Evolutionary conservation across 2,329 filamentous ascomycete species (phyloP).

Genomic region (Aspergillus fructus): DNA sequence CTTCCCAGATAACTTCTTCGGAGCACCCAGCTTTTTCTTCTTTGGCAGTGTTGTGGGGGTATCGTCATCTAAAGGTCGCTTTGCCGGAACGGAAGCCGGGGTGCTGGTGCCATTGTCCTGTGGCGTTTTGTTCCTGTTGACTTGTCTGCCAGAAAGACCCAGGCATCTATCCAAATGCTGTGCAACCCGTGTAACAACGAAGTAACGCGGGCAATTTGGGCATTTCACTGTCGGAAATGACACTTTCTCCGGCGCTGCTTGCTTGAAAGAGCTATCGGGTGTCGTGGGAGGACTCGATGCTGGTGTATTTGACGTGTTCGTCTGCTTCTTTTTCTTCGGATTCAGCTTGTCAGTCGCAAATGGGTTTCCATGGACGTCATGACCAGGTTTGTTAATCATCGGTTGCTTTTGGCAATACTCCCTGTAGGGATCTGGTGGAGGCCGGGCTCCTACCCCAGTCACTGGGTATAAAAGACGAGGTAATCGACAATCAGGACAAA

Average conservation of each 20-base stretch:
- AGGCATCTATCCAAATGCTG: constrained; percentile 63
- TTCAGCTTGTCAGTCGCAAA: constrained; percentile 45
- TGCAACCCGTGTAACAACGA: constrained; percentile 61
- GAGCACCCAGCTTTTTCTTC: constrained; percentile 49
- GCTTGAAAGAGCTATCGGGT: constrained; percentile 33
- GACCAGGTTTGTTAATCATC: constrained; percentile 56
- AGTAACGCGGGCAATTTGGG: constrained; percentile 60
- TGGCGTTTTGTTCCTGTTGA: constrained; percentile 46
- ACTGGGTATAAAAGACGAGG: constrained; percentile 60
- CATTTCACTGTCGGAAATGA: constrained; percentile 50
- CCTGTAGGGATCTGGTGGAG: constrained; percentile 49
- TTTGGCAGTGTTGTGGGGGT: constrained; percentile 47
- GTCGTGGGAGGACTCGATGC: constrained; percentile 36
- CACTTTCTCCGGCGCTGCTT: constrained; percentile 29
- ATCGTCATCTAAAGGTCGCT: constrained; percentile 43
- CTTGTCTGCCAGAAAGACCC: constrained; percentile 55
- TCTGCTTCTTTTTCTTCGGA: constrained; percentile 46
- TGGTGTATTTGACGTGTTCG: constrained; percentile 34
- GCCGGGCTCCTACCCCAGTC: constrained; percentile 50
- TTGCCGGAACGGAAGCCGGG: constrained; percentile 33
- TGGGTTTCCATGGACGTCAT: constrained; percentile 61
- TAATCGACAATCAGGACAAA: constrained; percentile 61
- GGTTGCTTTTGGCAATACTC: constrained; percentile 62
- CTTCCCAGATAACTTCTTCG: constrained; percentile 36
- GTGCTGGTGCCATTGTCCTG: constrained; percentile 45